Evolutionary conservation across 2,329 filamentous ascomycete genomes (phyloP).

Genomic region (Penicillium sp.): DNA sequence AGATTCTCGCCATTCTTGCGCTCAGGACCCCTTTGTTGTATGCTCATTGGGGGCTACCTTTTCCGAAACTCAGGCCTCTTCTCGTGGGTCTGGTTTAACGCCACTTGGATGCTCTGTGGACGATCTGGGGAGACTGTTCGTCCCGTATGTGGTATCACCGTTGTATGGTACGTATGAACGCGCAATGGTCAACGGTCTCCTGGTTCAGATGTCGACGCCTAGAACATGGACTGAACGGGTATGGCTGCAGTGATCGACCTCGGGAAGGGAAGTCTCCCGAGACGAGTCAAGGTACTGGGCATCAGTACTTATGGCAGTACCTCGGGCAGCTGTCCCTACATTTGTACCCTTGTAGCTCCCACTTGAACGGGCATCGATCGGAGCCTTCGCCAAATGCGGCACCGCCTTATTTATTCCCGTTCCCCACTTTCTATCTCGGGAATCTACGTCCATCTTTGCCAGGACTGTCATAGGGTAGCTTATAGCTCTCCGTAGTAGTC

Average conservation of each 20-base stretch:
- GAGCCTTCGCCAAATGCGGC: slow-evolving; percentile 16
- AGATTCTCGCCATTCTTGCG: slow-evolving; percentile 6
- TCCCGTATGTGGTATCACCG: not conserved
- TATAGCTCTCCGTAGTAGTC: too few relatives aligned
- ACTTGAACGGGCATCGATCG: slow-evolving; percentile 14
- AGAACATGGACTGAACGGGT: not conserved
- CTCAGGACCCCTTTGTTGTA: not conserved
- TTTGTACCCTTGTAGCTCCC: slow-evolving; percentile 3
- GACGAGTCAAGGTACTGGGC: slow-evolving; percentile 6
- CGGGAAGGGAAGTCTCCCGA: slow-evolving; percentile 20
- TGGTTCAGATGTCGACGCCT: not conserved
- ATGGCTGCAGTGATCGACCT: slow-evolving; percentile 21
- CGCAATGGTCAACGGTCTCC: not conserved
- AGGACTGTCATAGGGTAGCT: too few relatives aligned
- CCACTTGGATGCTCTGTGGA: not conserved
- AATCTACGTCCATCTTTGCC: too few relatives aligned
- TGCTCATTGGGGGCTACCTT: not conserved
- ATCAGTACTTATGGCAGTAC: not conserved
- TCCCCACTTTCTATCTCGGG: not conserved
- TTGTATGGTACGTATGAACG: too few relatives aligned
- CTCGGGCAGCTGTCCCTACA: slow-evolving; percentile 14
- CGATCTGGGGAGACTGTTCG: not conserved
- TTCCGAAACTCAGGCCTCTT: slow-evolving; percentile 11
- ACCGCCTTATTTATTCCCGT: slow-evolving; percentile 1
- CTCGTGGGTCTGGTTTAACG: not conserved